Conservation (phyloP, 1,284 basidiomycete genomes). For the Ceratobasidium papillatum region DNA sequence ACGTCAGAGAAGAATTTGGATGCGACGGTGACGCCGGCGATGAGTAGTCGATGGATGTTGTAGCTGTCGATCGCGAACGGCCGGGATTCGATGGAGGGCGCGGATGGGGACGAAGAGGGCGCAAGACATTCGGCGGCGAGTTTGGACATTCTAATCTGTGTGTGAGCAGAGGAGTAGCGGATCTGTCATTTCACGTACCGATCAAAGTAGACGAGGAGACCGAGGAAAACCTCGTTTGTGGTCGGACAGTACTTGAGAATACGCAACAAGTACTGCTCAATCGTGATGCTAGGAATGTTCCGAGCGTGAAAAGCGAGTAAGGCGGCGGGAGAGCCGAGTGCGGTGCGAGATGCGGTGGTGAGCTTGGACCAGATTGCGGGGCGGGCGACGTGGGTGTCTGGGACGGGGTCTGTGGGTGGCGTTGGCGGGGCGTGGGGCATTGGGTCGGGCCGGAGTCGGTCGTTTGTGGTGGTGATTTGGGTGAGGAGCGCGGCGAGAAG, state of each 20-base stretch:
- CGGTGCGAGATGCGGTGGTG: conserved; percentile 80
- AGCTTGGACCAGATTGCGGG: conserved; percentile 51
- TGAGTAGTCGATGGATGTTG: conserved; percentile 95
- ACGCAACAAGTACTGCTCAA: conserved; percentile 92
- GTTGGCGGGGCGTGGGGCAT: conserved; percentile 38
- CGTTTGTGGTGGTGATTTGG: conserved; percentile 93
- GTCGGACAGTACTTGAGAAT: conserved; percentile 99
- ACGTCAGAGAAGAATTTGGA: conserved; percentile 99
- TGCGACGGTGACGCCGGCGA: conserved; percentile 96
- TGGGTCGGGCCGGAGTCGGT: conserved; percentile 58
- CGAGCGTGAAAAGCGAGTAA: conserved; percentile 94
- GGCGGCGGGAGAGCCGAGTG: conserved; percentile 81
- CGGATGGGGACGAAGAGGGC: neutral
- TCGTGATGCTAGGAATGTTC: conserved; percentile 92
- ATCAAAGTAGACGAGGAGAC: conserved; percentile 96
- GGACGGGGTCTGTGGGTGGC: conserved; percentile 38
- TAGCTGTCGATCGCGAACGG: conserved; percentile 96
- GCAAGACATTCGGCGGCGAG: conserved; percentile 56
- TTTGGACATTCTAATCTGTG: conserved; percentile 65
- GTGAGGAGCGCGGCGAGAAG: conserved; percentile 90
- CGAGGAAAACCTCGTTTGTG: conserved; percentile 96
- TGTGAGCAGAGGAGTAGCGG: conserved; percentile 1
- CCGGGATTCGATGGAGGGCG: conserved; percentile 50
- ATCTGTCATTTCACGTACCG: conserved; percentile 65
- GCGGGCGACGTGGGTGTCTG: conserved; percentile 47